A percentile compares a stretch with the other conserved stretches of the same genome.
Evolutionary conservation across 2,329 filamentous ascomycete species (phyloP).

Genomic region (Penicillium concentricum): DNA sequence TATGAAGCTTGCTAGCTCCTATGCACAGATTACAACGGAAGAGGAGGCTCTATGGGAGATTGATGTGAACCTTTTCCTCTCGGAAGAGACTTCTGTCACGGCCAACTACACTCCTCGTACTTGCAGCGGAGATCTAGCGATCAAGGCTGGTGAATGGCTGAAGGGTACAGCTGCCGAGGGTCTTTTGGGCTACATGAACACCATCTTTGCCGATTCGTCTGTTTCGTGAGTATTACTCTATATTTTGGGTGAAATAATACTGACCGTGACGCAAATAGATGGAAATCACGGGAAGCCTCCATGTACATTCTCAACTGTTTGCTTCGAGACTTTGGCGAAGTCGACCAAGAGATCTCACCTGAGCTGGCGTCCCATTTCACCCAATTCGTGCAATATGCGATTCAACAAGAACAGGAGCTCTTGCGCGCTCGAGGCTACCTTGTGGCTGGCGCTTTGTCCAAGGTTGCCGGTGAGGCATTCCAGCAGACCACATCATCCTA

Average conservation of each 20-base stretch:
- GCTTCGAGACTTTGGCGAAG: constrained; percentile 77
- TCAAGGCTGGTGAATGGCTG: constrained; percentile 91
- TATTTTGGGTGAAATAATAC: neutral
- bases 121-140: constrained; percentile 85
- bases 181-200: constrained; percentile 72
- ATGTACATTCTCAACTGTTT: constrained; percentile 84
- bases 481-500: constrained; percentile 40
- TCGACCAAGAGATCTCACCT: constrained; percentile 66
- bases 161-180: constrained; percentile 73
- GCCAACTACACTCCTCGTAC: constrained; percentile 95
- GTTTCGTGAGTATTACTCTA: constrained; percentile 31
- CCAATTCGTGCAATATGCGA: constrained; percentile 75
- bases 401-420: constrained; percentile 69
- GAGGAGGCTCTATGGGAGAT: constrained; percentile 96
- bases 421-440: constrained; percentile 84
- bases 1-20: constrained; percentile 79
- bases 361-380: constrained; percentile 72
- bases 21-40: constrained; percentile 86
- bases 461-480: constrained; percentile 61
- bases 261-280: constrained; percentile 40
- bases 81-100: constrained; percentile 90
- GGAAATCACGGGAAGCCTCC: constrained; percentile 73
- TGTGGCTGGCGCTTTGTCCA: constrained; percentile 75
- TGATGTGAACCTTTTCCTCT: constrained; percentile 91
- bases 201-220: constrained; percentile 60